Conservation (phyloP, 2,329 filamentous ascomycete species). For the Chaetomiaceae sp. region DNA sequence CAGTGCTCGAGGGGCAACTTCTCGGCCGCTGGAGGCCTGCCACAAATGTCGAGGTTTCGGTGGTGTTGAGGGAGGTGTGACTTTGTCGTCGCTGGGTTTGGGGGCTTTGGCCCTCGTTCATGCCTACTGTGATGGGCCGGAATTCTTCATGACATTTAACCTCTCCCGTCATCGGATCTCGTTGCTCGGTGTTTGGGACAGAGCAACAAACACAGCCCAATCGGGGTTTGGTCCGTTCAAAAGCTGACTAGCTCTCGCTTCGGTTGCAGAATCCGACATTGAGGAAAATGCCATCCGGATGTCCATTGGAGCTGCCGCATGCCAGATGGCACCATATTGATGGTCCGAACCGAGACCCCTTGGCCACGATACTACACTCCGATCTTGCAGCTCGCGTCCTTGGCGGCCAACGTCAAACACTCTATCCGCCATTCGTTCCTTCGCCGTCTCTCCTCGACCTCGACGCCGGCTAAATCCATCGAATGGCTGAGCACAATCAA, state of each 20-base stretch:
- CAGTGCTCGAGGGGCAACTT: not conserved
- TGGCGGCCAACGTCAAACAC: constrained; percentile 18
- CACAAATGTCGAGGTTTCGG: too few relatives aligned
- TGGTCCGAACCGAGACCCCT: constrained; percentile 36
- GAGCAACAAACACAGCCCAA: constrained; percentile 25
- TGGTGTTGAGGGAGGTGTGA: too few relatives aligned
- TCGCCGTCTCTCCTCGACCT: constrained; percentile 12
- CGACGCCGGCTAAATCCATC: constrained; percentile 11
- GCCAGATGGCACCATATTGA: constrained; percentile 46
- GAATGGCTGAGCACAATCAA: constrained; percentile 14
- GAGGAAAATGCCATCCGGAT: constrained; percentile 26
- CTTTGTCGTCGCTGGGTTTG: too few relatives aligned
- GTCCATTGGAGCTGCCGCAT: constrained; percentile 36
- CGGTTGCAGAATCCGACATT: constrained; percentile 32
- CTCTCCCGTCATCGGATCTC: constrained; percentile 6
- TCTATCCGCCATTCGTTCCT: constrained; percentile 20
- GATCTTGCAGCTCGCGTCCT: constrained; percentile 21
- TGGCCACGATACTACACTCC: constrained; percentile 23
- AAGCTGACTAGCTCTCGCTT: constrained; percentile 31
- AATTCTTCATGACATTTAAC: constrained; percentile 1
- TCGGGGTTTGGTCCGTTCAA: constrained; percentile 25
- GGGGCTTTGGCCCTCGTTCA: too few relatives aligned
- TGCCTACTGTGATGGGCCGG: not conserved
- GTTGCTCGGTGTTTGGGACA: constrained; percentile 6
- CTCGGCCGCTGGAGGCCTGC: constrained; percentile 13